These are phyloP conservation scores for Austroboletus rostrupii DNA, from an alignment of 1,284 basidiomycete genomes.

Conservation along the genomic window DNA sequence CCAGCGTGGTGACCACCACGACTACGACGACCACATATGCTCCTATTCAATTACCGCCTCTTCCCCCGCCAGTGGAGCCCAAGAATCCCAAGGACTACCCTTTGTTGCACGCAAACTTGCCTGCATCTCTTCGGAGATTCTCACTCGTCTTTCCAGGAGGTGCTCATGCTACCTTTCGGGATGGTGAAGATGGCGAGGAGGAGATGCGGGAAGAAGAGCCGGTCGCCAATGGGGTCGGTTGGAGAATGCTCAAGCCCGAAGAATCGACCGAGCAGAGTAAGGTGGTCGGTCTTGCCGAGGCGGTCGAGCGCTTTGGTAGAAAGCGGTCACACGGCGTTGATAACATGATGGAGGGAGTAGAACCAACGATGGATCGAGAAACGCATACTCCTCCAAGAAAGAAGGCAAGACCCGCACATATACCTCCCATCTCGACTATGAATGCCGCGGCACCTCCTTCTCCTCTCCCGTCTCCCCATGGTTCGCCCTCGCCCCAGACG, in stretches of 20 bases:
- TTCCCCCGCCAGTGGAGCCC: constrained; percentile 65
- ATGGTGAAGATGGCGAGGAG: constrained; percentile 57
- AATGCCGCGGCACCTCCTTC: constrained; percentile 75
- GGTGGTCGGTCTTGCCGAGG: constrained; percentile 65
- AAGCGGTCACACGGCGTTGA: constrained; percentile 69
- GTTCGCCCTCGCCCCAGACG: constrained; percentile 68
- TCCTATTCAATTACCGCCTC: constrained; percentile 69
- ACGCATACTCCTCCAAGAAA: constrained; percentile 64
- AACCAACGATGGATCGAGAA: constrained; percentile 49
- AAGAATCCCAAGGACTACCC: constrained; percentile 77
- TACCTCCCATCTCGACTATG: constrained; percentile 54
- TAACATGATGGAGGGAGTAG: constrained; percentile 75
- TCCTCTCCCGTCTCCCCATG: constrained; percentile 76
- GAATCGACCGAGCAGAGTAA: constrained; percentile 47
- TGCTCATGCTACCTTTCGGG: constrained; percentile 69
- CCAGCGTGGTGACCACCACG: constrained; percentile 79
- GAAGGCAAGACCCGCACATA: constrained; percentile 60
- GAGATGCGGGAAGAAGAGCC: constrained; percentile 71
- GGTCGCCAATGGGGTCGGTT: constrained; percentile 61
- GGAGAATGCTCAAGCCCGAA: constrained; percentile 68
- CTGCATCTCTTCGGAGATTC: constrained; percentile 65
- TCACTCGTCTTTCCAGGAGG: constrained; percentile 76
- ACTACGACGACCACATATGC: constrained; percentile 82
- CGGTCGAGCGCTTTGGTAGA: constrained; percentile 75
- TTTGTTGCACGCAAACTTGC: constrained; percentile 65